phyloP scores from a whole-genome alignment of 768 basidiomycete genomes.

The Calocybe gangraenosa region DNA sequence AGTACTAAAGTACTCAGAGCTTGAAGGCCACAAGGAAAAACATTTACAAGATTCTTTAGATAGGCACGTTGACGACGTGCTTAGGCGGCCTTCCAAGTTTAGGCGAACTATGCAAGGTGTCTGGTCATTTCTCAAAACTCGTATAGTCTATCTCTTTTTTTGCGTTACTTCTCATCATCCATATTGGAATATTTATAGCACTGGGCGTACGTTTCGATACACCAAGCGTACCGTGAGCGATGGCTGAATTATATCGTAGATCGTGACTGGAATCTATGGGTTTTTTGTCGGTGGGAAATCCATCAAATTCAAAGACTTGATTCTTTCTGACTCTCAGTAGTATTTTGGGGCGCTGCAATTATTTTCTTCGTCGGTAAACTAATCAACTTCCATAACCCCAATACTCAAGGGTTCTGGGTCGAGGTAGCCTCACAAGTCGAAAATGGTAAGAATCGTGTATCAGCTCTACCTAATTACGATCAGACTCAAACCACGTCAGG shows the following conservation, averaged over 20 bases:
- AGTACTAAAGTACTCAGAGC: slow-evolving; percentile 22
- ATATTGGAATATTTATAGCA: slow-evolving; percentile 32
- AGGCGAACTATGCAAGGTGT: slow-evolving; percentile 62
- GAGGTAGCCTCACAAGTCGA: slow-evolving; percentile 74
- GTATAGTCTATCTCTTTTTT: slow-evolving; percentile 37
- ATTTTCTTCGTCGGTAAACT: slow-evolving; percentile 66
- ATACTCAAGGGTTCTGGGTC: slow-evolving; percentile 77
- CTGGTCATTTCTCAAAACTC: slow-evolving; percentile 84
- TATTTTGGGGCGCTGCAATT: slow-evolving; percentile 86
- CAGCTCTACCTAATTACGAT: neutral
- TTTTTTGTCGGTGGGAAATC: slow-evolving; percentile 58
- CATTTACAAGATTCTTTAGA: slow-evolving; percentile 53
- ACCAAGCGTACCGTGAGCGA: neutral
- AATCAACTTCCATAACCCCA: slow-evolving; percentile 67
- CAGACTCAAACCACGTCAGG: slow-evolving; percentile 29
- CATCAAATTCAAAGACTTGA: neutral
- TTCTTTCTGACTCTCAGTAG: slow-evolving; percentile 24
- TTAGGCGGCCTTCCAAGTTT: slow-evolving; percentile 55
- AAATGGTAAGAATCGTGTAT: slow-evolving; percentile 60
- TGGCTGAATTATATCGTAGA: too few species aligned
- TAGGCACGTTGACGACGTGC: slow-evolving; percentile 73
- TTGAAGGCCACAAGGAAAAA: slow-evolving; percentile 20
- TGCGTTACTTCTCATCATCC: neutral
- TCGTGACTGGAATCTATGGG: slow-evolving; percentile 71
- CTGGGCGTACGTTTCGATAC: slow-evolving; percentile 54